Conservation (phyloP, 1,139 yeast species). For the Yamadazyma conglobata region DNA sequence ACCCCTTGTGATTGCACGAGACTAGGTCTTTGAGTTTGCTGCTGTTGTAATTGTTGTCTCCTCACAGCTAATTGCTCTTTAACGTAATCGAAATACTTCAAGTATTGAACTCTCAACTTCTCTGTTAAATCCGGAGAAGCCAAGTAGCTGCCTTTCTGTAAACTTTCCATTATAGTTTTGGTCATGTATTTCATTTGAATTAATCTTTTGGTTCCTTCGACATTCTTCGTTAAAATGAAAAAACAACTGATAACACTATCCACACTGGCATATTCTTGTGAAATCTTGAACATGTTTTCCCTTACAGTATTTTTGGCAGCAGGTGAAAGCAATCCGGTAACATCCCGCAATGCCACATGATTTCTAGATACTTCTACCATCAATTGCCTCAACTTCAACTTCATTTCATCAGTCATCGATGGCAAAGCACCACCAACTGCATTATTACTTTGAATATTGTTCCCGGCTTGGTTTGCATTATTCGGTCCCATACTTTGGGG, state of each 20-base stretch:
- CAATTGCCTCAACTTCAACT: constrained; percentile 52
- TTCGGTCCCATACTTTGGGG: constrained; percentile 2
- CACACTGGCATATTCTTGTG: constrained; percentile 64
- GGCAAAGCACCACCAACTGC: constrained; percentile 25
- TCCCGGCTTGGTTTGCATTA: not conserved
- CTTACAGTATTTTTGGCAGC: constrained; percentile 65
- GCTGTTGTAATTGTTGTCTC: constrained; percentile 31
- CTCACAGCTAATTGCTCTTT: constrained; percentile 43
- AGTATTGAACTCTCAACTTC: constrained; percentile 68
- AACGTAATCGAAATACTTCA: constrained; percentile 71
- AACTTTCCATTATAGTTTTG: constrained; percentile 66
- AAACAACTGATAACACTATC: constrained; percentile 78
- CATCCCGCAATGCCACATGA: constrained; percentile 64
- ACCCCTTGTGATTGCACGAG: constrained; percentile 6
- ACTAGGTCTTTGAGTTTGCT: constrained; percentile 13
- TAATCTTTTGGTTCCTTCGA: constrained; percentile 70
- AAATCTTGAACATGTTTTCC: constrained; percentile 53
- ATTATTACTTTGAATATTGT: not conserved
- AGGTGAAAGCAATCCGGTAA: constrained; percentile 55
- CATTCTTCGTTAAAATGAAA: constrained; percentile 67
- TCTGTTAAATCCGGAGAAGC: constrained; percentile 69
- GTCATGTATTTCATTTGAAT: constrained; percentile 79
- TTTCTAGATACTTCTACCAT: constrained; percentile 67
- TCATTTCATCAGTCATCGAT: constrained; percentile 43
- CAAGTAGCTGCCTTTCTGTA: constrained; percentile 59